Evolutionary conservation across 2,329 filamentous ascomycete species (phyloP).

Genomic region (Trichoderma polysporum): DNA sequence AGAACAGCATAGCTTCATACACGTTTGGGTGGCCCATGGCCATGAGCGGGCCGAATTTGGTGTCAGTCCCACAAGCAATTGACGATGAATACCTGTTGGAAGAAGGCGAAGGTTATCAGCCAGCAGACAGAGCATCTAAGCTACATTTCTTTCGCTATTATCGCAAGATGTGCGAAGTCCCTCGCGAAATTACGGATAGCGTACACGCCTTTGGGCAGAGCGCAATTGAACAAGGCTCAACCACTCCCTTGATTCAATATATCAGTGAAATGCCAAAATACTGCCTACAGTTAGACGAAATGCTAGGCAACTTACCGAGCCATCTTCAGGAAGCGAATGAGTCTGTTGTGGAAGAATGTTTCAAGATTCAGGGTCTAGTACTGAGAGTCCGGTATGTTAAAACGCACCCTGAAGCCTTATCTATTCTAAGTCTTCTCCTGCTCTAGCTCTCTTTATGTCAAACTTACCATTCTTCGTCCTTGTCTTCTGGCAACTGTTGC

Average conservation of each 20-base stretch:
- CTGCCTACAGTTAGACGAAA: background rate
- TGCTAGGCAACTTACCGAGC: background rate
- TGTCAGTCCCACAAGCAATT: background rate
- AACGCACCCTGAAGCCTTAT: rapidly evolving
- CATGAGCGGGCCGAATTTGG: background rate
- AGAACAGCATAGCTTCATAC: constrained; percentile 2
- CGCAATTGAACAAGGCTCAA: background rate
- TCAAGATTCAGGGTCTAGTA: background rate
- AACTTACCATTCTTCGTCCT: constrained; percentile 1
- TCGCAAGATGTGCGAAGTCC: background rate
- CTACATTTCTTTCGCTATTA: constrained; percentile 3
- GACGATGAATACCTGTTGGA: constrained; percentile 1
- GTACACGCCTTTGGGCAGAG: background rate
- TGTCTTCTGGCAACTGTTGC: background rate
- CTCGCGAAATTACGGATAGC: background rate
- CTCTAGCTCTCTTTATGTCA: background rate
- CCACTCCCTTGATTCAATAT: background rate
- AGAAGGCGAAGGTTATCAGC: background rate
- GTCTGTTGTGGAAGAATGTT: background rate
- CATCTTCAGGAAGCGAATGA: background rate
- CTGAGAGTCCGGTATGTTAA: background rate
- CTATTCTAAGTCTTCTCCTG: background rate
- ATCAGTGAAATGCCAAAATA: constrained; percentile 14
- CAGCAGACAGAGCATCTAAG: background rate
- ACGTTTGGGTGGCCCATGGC: constrained; percentile 7